Evolutionary conservation across 805 yeast genomes (phyloP).

Genomic region (Crinitomyces ghanaensis): DNA sequence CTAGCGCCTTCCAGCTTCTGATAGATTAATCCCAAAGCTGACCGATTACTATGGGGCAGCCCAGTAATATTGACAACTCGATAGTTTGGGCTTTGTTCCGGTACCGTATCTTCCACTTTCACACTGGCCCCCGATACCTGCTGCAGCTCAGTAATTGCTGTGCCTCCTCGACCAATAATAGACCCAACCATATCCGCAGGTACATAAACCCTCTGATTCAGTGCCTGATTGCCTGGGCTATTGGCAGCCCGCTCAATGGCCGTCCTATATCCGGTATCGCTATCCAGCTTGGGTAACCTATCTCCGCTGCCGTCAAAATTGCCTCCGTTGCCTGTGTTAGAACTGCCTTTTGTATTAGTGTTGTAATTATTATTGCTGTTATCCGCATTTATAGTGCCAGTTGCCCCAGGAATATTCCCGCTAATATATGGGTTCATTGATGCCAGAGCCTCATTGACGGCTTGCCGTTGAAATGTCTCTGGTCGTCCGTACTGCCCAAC

Average conservation of each 20-base stretch:
- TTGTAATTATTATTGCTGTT: too few relatives aligned
- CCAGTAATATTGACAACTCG: constrained; percentile 20
- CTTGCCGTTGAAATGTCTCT: constrained; percentile 14
- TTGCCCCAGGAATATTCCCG: constrained; percentile 5
- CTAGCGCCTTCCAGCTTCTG: constrained; percentile 8
- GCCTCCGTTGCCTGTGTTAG: too few relatives aligned
- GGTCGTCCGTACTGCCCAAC: constrained; percentile 17
- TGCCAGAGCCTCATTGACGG: constrained; percentile 9
- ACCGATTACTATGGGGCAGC: constrained; percentile 17
- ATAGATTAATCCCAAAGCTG: constrained; percentile 21
- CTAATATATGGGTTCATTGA: constrained; percentile 9
- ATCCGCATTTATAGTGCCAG: too few relatives aligned
- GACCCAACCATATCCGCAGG: constrained; percentile 74
- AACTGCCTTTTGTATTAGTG: too few relatives aligned
- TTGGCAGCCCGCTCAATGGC: too few relatives aligned
- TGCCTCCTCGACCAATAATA: constrained; percentile 79
- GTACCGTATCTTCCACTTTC: constrained; percentile 49
- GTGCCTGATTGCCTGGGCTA: constrained; percentile 1
- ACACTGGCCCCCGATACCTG: constrained; percentile 67
- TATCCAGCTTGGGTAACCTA: too few relatives aligned
- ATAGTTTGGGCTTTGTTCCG: too few relatives aligned
- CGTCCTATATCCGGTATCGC: too few relatives aligned
- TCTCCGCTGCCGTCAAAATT: too few relatives aligned
- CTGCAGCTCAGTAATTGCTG: constrained; percentile 66
- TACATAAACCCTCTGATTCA: constrained; percentile 52